Evolutionary conservation across 2,329 filamentous ascomycete genomes (phyloP).

Genomic region (Diaporthe eres): DNA sequence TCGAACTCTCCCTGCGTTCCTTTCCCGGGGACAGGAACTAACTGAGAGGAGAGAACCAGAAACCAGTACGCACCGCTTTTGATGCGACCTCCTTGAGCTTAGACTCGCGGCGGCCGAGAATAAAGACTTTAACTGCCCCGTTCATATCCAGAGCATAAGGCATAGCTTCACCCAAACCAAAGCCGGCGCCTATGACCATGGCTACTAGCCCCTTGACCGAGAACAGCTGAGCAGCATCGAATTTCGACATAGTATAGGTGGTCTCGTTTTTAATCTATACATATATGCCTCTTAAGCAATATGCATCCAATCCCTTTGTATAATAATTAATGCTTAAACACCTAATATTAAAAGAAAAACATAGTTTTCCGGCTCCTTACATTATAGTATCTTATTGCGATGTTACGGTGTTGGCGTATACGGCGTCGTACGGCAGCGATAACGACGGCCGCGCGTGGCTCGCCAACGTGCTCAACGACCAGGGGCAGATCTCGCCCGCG

Average conservation of each 20-base stretch:
- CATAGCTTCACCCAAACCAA: background rate
- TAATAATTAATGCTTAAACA: too few relatives aligned
- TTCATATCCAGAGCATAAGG: conserved; percentile 18
- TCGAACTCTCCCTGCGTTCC: too few relatives aligned
- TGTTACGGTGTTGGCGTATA: background rate
- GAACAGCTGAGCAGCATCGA: conserved; percentile 1
- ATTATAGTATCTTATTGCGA: too few relatives aligned
- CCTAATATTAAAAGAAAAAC: too few relatives aligned
- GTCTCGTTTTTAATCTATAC: too few relatives aligned
- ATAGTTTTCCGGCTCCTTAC: too few relatives aligned
- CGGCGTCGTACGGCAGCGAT: too few relatives aligned
- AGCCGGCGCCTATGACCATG: background rate
- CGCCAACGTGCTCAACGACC: too few relatives aligned
- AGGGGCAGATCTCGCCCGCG: too few relatives aligned
- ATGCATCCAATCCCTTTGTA: too few relatives aligned
- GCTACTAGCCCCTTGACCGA: conserved; percentile 6
- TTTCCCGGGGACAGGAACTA: background rate
- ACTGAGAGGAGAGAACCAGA: background rate
- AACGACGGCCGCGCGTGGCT: too few relatives aligned
- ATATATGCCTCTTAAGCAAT: too few relatives aligned
- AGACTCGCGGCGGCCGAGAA: conserved; percentile 25
- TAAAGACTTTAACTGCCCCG: conserved; percentile 21
- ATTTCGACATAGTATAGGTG: background rate
- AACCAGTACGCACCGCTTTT: background rate
- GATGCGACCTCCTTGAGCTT: conserved; percentile 12